phyloP scores from a whole-genome alignment of 2,329 filamentous ascomycete genomes.

The Curvularia hawaiiensis region DNA sequence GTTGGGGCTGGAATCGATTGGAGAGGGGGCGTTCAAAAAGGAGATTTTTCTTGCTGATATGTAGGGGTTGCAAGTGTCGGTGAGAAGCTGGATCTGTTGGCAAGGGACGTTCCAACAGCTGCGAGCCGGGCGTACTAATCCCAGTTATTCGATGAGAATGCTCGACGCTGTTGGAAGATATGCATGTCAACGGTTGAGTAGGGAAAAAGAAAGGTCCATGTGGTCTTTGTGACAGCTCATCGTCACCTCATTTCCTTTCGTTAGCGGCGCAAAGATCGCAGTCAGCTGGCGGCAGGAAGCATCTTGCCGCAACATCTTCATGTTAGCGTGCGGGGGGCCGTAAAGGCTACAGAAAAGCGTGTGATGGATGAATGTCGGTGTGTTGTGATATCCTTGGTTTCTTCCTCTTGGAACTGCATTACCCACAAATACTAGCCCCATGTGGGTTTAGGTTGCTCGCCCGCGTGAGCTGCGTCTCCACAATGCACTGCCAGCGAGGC shows the following conservation, averaged over 20 bases:
- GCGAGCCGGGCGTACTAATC: background rate
- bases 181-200: background rate
- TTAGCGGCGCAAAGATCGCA: background rate
- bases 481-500: constrained; percentile 6
- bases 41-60: background rate
- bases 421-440: background rate
- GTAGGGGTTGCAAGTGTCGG: constrained; percentile 3
- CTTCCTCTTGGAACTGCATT: background rate
- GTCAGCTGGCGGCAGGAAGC: constrained; percentile 3
- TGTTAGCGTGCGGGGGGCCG: constrained; percentile 3
- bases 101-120: background rate
- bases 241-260: background rate
- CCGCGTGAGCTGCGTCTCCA: constrained; percentile 5
- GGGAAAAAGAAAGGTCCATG: background rate
- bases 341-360: background rate
- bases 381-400: constrained; percentile 5
- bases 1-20: background rate
- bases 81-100: constrained; percentile 5
- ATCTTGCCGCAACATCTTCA: background rate
- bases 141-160: constrained; percentile 2
- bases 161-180: background rate
- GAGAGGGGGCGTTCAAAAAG: background rate
- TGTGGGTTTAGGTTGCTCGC: background rate
- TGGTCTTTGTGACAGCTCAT: background rate
- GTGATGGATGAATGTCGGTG: constrained; percentile 8